A percentile compares a stretch with the other conserved stretches of the same genome.
phyloP scores from a whole-genome alignment of 306 rosid genomes.

The Vigna hirtella region DNA sequence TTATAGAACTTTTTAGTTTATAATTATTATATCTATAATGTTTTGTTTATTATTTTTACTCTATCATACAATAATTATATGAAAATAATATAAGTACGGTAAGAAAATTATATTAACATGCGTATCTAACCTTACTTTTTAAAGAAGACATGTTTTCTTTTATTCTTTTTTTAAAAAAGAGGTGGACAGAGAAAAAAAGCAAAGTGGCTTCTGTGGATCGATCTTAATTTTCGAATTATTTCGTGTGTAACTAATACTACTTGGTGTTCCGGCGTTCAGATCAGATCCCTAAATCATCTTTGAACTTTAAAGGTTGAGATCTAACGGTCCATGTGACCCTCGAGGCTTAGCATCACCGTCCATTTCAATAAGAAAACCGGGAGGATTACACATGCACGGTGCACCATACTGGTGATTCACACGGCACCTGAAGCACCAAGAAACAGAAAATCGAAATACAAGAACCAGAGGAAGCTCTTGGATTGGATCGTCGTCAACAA shows the following conservation, averaged over 20 bases:
- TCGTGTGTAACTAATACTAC: not conserved
- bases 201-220: not conserved
- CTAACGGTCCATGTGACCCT: conserved; percentile 38
- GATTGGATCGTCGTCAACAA: conserved; percentile 44
- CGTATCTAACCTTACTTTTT: not conserved
- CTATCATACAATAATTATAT: not conserved
- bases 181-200: not conserved
- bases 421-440: conserved; percentile 46
- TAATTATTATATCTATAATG: too few relatives aligned
- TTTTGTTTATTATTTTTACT: too few relatives aligned
- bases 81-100: not conserved
- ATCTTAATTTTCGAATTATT: not conserved
- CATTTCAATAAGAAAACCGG: not conserved
- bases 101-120: not conserved
- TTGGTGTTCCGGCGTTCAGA: not conserved
- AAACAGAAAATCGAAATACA: conserved; percentile 43
- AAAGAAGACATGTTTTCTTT: not conserved
- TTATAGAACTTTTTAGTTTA: too few relatives aligned
- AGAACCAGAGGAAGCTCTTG: conserved; percentile 41
- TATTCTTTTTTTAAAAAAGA: not conserved
- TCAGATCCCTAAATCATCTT: not conserved
- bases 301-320: conserved; percentile 11
- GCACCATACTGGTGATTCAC: conserved; percentile 47
- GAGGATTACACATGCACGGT: conserved; percentile 24
- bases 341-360: conserved; percentile 47